Evolutionary conservation across 768 basidiomycete genomes (phyloP), one percentile per base, ranked within the genome.

Genomic region (Leccinum pellstonianum): DNA sequence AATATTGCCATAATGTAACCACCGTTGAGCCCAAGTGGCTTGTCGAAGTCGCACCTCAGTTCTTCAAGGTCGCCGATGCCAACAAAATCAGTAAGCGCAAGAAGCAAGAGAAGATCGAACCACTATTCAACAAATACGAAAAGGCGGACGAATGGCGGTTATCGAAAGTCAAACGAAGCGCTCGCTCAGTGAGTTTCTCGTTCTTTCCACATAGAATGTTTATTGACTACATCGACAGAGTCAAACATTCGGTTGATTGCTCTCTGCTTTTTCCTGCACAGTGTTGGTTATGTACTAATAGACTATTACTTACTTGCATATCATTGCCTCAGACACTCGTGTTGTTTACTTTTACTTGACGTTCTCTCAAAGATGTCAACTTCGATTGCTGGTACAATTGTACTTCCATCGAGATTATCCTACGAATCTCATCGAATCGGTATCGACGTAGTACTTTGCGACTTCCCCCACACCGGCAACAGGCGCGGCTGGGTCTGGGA

Each of bases 21-120:
- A 92, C 93, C 1, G 84, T 99, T 60, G 97, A 99, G 71, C 96
- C 97, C 4, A 97, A 97, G 73, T 99, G 96, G 97, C 85, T 98
- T 8, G 91, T 95, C 17, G 95, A 99, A 69, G 95, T 96, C 23
- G 97, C 96, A 7, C 96, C 97, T 1, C 94, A 95, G 61, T 98
- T 97, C 82, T 99, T 98, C 88, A 93, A 92, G 75, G 94, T 99
- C 48, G 95, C 96, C 3, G 97, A 98, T 74, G 91, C 86, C 55
- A 95, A 95, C 78, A 98, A 97, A 76, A 96, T 98, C 77, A 95
- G 92, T 70, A 96, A 95, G 75, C 84, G 94, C 65, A 98, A 97
- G 81, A 86, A 83, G 75, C 90, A 94, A 73, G 95, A 96, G 80
- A 97, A 95, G 84, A 97, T 97, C 64, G 93, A 96, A 70, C 96